phyloP scores from a whole-genome alignment of 176 grass and related monocot genomes.

The Aegilops tauschii region DNA sequence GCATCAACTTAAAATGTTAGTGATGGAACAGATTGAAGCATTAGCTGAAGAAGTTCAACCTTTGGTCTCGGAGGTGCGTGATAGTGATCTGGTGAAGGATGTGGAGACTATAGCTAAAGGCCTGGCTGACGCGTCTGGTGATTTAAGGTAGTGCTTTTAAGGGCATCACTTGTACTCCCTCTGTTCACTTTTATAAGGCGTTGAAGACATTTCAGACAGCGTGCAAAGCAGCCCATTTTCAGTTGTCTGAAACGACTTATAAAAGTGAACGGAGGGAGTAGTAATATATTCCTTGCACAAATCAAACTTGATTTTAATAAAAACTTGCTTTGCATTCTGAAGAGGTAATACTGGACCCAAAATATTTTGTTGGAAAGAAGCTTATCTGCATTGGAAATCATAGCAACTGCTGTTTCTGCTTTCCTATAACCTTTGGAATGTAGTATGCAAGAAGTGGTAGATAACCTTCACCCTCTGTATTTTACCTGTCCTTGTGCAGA shows the following conservation, averaged over 20 bases:
- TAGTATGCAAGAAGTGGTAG: background rate
- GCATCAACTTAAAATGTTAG: conserved; percentile 45
- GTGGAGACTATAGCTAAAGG: conserved; percentile 92
- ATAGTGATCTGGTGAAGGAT: conserved; percentile 80
- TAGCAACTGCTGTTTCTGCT: background rate
- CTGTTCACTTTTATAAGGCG: too few species aligned
- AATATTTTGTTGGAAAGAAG: background rate
- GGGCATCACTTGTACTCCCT: background rate
- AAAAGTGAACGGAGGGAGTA: background rate
- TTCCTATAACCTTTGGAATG: background rate
- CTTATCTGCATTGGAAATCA: background rate
- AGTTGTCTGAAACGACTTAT: too few species aligned
- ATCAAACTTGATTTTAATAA: background rate
- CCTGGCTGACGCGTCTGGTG: conserved; percentile 68
- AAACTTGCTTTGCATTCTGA: background rate
- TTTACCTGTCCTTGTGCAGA: conserved; percentile 36
- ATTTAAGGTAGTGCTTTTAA: conserved; percentile 63
- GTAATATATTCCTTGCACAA: background rate
- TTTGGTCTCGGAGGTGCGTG: conserved; percentile 73
- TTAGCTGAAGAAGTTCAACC: conserved; percentile 91
- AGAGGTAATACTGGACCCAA: background rate
- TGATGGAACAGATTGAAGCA: conserved; percentile 81
- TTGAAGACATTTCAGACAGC: too few species aligned
- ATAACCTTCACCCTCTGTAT: background rate
- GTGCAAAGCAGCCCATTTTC: too few species aligned